Conservation (phyloP, 2,329 filamentous ascomycete genomes). For the Ascochyta fabae region DNA sequence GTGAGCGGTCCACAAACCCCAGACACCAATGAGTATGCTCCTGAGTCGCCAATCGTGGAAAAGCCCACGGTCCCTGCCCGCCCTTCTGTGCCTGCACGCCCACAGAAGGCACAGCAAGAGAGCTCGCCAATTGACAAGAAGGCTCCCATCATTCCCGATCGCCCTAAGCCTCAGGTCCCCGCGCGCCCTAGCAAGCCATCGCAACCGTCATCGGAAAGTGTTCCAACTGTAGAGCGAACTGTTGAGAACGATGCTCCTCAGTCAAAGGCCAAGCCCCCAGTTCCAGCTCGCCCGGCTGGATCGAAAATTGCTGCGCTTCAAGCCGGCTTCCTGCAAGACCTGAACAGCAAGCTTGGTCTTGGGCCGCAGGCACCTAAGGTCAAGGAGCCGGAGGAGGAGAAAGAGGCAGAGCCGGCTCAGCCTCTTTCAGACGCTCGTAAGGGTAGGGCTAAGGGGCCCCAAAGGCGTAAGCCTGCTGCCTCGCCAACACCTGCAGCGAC, state of each 20-base stretch:
- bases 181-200: constrained; percentile 62
- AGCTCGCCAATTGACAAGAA: constrained; percentile 59
- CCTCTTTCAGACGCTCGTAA: constrained; percentile 91
- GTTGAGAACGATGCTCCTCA: constrained; percentile 47
- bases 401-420: constrained; percentile 69
- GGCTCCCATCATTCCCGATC: constrained; percentile 61
- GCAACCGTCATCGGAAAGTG: constrained; percentile 51
- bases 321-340: constrained; percentile 88
- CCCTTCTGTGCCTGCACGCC: constrained; percentile 44
- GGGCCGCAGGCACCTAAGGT: constrained; percentile 84
- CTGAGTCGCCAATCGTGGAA: constrained; percentile 39
- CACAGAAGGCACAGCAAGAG: constrained; percentile 39
- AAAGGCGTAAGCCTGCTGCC: constrained; percentile 70
- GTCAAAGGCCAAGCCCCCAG: constrained; percentile 78
- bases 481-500: constrained; percentile 60
- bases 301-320: constrained; percentile 91
- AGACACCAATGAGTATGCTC: constrained; percentile 52
- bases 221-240: constrained; percentile 32
- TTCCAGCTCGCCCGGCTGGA: constrained; percentile 78
- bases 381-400: constrained; percentile 68
- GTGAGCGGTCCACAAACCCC: constrained; percentile 63
- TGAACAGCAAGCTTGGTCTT: constrained; percentile 86
- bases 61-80: constrained; percentile 40
- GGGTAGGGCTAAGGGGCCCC: constrained; percentile 84
- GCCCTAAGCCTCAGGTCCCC: constrained; percentile 70